Percentiles rank a stretch among this genome's conserved stretches.
Conservation (phyloP, 1,284 basidiomycete genomes). For the Cryptococcus sp. region DNA sequence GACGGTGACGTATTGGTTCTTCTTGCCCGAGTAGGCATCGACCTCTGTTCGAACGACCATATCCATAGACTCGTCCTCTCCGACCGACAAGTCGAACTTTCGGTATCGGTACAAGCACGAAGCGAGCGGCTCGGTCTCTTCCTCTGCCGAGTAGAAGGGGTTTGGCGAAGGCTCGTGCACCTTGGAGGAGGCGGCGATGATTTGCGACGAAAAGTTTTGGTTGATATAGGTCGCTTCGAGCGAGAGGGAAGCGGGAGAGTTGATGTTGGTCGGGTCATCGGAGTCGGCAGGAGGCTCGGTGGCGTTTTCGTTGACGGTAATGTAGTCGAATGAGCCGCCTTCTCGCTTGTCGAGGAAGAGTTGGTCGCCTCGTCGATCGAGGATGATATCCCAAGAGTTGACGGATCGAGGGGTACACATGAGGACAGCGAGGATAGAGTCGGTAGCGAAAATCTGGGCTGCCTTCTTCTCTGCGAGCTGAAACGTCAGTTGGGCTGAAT, state of each 20-base stretch:
- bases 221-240: constrained; percentile 99
- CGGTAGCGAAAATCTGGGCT: constrained; percentile 87
- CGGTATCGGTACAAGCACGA: constrained; percentile 96
- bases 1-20: constrained; percentile 67
- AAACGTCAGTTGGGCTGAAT: not conserved
- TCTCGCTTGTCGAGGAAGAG: constrained; percentile 98
- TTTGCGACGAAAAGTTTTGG: constrained; percentile 97
- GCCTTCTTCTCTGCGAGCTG: constrained; percentile 72
- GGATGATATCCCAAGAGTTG: constrained; percentile 98
- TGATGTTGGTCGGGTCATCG: constrained; percentile 66
- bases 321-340: constrained; percentile 91
- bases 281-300: constrained; percentile 89
- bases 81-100: constrained; percentile 87
- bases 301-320: constrained; percentile 99
- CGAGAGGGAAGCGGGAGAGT: constrained; percentile 87
- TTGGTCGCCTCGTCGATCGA: constrained; percentile 86
- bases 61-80: constrained; percentile 79
- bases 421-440: constrained; percentile 89
- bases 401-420: constrained; percentile 95
- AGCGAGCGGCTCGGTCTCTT: constrained; percentile 90
- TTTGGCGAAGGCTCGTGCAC: constrained; percentile 69
- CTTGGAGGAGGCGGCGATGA: constrained; percentile 64
- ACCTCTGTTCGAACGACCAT: constrained; percentile 94
- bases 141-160: constrained; percentile 87
- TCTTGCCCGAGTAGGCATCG: constrained; percentile 72